Conservation (phyloP, 129 eudicot genomes). For the Daucus carota region DNA sequence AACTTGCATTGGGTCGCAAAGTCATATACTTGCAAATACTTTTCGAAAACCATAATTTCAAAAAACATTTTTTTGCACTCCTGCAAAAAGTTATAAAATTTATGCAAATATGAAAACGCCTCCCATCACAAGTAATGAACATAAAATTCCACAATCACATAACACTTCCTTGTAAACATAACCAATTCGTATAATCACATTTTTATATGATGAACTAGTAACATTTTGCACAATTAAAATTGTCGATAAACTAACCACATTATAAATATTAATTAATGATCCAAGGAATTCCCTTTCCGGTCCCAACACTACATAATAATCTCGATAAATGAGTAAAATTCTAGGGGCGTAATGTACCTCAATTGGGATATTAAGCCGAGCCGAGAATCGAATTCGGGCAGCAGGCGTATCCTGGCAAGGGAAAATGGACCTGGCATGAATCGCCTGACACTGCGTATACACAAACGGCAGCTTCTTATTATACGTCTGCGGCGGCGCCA, state of each 20-base stretch:
- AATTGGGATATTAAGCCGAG: conserved; percentile 58
- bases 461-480: conserved; percentile 64
- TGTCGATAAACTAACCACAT: neutral
- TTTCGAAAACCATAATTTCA: too few relatives aligned
- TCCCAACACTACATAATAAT: too few relatives aligned
- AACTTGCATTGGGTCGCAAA: too few relatives aligned
- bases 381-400: conserved; percentile 51
- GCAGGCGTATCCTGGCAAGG: conserved; percentile 96
- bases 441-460: conserved; percentile 85
- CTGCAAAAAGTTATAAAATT: too few relatives aligned
- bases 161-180: neutral
- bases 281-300: too few relatives aligned
- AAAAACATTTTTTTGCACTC: too few relatives aligned
- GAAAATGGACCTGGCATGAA: conserved; percentile 83
- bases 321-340: neutral
- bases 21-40: neutral
- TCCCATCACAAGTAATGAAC: neutral
- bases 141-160: neutral
- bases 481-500: conserved; percentile 70
- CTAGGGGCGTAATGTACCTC: neutral
- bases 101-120: too few relatives aligned
- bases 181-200: neutral
- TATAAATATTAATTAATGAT: too few relatives aligned
- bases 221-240: neutral
- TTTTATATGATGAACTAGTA: too few relatives aligned